Percentiles rank a stretch among this genome's conserved stretches.
phyloP scores from a whole-genome alignment of 345 rosid species.

The Sonneratia alba region DNA sequence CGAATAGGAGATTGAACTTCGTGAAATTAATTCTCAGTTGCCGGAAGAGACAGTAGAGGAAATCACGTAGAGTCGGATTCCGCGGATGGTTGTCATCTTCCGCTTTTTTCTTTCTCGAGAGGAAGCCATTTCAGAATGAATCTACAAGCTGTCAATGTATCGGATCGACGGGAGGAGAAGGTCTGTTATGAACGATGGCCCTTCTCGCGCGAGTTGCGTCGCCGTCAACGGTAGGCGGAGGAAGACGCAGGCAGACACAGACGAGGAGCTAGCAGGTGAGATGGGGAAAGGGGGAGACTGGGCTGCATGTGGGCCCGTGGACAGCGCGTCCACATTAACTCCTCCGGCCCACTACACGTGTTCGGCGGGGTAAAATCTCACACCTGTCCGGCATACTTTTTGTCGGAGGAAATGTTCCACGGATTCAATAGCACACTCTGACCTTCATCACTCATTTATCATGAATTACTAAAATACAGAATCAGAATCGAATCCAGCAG shows the following conservation, averaged over 20 bases:
- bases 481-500: too few relatives aligned
- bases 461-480: too few relatives aligned
- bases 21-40: neutral
- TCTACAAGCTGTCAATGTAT: neutral
- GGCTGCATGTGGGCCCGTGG: neutral
- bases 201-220: neutral
- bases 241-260: neutral
- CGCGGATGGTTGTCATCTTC: neutral
- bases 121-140: neutral
- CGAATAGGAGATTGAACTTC: neutral
- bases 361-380: neutral
- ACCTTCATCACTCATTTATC: too few relatives aligned
- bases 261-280: neutral
- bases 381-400: too few relatives aligned
- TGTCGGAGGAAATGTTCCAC: too few relatives aligned
- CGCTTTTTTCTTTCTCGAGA: neutral
- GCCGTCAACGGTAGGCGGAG: constrained; percentile 1
- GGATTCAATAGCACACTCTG: too few relatives aligned
- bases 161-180: neutral
- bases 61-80: neutral
- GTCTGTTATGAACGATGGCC: neutral
- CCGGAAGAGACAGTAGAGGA: neutral
- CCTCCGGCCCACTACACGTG: constrained; percentile 1
- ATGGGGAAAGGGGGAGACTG: neutral
- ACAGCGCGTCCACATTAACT: neutral